Evolutionary conservation across 2,329 filamentous ascomycete species (phyloP).

Genomic region (Beauveria caledonica): DNA sequence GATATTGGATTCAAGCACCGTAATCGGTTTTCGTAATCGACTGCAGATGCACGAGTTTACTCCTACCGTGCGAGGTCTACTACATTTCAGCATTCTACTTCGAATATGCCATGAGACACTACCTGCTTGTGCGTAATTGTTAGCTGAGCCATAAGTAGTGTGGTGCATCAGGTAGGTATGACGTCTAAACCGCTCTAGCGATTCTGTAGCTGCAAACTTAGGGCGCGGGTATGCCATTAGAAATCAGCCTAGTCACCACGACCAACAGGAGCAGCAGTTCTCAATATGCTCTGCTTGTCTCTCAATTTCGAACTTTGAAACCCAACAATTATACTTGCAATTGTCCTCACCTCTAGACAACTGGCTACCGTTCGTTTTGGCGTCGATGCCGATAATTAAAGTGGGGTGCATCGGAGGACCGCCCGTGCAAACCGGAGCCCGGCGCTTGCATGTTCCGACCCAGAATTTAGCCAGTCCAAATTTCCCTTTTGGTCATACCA

Average conservation of each 20-base stretch:
- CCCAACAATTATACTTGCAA: background rate
- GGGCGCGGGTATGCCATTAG: background rate
- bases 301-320: background rate
- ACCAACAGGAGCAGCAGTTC: no score
- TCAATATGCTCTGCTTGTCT: no score
- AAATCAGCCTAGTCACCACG: background rate
- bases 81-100: background rate
- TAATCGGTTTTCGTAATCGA: background rate
- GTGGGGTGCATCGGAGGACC: slow-evolving; percentile 15
- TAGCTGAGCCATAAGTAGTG: slow-evolving; percentile 1
- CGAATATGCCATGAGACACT: background rate
- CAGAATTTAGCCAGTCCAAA: background rate
- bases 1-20: background rate
- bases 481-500: background rate
- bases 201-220: background rate
- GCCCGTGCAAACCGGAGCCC: slow-evolving; percentile 19
- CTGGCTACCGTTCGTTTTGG: background rate
- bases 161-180: no score
- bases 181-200: background rate
- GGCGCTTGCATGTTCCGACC: slow-evolving; percentile 28
- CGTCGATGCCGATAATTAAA: slow-evolving; percentile 7
- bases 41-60: background rate
- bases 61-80: background rate
- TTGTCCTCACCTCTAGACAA: background rate
- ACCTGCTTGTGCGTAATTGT: background rate